Conservation (phyloP, 78 protist species). For the Dictyostelium intermedium region DNA sequence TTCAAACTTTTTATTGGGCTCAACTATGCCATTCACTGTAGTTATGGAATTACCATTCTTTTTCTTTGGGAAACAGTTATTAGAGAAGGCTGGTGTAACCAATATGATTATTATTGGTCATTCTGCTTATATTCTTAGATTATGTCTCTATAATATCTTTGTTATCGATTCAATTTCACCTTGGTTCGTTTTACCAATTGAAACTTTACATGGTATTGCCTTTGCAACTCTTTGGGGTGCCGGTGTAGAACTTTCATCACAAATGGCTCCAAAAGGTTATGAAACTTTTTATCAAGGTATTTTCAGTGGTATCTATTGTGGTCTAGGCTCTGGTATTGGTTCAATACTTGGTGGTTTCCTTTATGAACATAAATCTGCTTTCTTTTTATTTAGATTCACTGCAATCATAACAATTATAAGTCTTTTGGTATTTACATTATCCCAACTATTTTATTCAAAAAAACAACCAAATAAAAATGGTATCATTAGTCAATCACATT, state of each 20-base stretch:
- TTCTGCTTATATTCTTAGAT: neutral
- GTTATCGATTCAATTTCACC: neutral
- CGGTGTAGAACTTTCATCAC: neutral
- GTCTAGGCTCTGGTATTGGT: conserved; percentile 17
- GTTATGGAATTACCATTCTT: conserved; percentile 17
- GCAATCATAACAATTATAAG: neutral
- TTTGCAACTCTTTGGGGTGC: conserved; percentile 57
- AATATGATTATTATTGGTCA: conserved; percentile 24
- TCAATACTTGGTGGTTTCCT: conserved; percentile 15
- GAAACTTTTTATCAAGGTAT: conserved; percentile 24
- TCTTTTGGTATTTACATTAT: neutral
- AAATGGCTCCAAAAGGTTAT: conserved; percentile 11
- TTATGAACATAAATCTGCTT: neutral
- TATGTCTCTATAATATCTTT: neutral
- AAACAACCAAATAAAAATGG: neutral
- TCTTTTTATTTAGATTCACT: neutral
- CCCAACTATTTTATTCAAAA: neutral
- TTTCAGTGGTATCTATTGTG: neutral
- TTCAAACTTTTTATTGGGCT: neutral
- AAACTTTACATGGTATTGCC: conserved; percentile 50
- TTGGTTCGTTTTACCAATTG: conserved; percentile 56
- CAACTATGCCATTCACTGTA: neutral
- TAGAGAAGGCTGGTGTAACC: neutral
- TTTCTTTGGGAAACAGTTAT: neutral
- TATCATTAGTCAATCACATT: neutral